These are phyloP conservation scores for Solanum appendiculatum DNA, from an alignment of 257 asterid genomes.

Conservation along the genomic window DNA sequence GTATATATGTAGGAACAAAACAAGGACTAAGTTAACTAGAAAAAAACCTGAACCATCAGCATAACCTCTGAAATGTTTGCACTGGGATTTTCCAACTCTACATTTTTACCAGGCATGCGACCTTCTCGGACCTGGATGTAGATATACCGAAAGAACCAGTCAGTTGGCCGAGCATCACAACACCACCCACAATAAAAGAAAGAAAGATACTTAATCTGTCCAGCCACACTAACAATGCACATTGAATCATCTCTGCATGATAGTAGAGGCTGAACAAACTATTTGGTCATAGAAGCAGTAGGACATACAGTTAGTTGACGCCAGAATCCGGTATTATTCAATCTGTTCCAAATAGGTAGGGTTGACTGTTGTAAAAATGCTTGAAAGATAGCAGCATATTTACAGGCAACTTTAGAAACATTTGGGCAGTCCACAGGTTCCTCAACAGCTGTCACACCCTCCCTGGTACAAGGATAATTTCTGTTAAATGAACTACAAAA, in stretches of 20 bases:
- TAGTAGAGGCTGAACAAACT: not conserved
- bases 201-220: not conserved
- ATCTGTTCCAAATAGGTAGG: conserved; percentile 87
- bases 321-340: conserved; percentile 96
- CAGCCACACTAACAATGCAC: not conserved
- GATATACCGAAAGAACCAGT: not conserved
- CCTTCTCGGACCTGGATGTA: conserved; percentile 86
- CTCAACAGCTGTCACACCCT: conserved; percentile 97
- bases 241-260: not conserved
- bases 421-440: conserved; percentile 87
- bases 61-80: conserved; percentile 56
- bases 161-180: not conserved
- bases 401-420: conserved; percentile 63
- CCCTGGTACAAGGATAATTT: conserved; percentile 41
- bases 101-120: conserved; percentile 33
- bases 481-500: not conserved
- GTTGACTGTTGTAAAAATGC: conserved; percentile 56
- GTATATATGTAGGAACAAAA: not conserved
- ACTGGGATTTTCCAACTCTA: conserved; percentile 39
- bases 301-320: conserved; percentile 82
- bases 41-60: conserved; percentile 89
- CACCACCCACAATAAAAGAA: not conserved
- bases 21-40: conserved; percentile 4
- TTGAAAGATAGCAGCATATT: conserved; percentile 76
- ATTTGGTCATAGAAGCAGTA: not conserved